A percentile compares a stretch with the other conserved stretches of the same genome.
Conservation (phyloP, 192 early-diverging fungal species). For the Oehlia diaphana region DNA sequence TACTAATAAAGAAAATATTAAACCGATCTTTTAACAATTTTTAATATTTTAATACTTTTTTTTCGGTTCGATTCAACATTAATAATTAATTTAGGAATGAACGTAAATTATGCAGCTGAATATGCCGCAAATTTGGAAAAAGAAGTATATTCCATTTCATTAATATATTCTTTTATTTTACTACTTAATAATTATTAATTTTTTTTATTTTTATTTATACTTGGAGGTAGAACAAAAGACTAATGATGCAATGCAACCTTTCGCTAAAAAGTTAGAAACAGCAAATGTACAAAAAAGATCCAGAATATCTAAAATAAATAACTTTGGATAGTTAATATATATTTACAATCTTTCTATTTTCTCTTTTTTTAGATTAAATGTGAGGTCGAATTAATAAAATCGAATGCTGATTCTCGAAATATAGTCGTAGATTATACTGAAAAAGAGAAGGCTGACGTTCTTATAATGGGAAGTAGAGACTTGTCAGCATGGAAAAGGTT, state of each 20-base stretch:
- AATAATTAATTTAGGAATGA: conserved; percentile 11
- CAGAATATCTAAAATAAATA: background rate
- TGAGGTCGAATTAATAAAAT: conserved; percentile 28
- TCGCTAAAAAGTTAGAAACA: conserved; percentile 1
- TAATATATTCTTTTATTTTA: background rate
- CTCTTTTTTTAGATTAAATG: background rate
- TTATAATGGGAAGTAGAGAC: conserved; percentile 42
- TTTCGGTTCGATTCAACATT: background rate
- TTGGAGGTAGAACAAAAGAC: conserved; percentile 12
- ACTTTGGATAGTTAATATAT: too few relatives aligned
- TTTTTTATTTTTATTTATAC: background rate
- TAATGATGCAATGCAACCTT: background rate
- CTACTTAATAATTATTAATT: background rate
- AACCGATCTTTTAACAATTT: background rate
- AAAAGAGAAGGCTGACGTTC: conserved; percentile 32
- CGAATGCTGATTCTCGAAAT: conserved; percentile 27
- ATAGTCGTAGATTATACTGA: conserved; percentile 37
- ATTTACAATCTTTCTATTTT: background rate
- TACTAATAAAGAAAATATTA: too few relatives aligned
- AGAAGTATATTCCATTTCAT: background rate
- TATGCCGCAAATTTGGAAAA: conserved; percentile 24
- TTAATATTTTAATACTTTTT: background rate
- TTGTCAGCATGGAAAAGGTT: conserved; percentile 43
- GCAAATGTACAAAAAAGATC: background rate
- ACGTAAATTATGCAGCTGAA: conserved; percentile 3